Conservation (phyloP, 768 basidiomycete species). For the Russula virescens region DNA sequence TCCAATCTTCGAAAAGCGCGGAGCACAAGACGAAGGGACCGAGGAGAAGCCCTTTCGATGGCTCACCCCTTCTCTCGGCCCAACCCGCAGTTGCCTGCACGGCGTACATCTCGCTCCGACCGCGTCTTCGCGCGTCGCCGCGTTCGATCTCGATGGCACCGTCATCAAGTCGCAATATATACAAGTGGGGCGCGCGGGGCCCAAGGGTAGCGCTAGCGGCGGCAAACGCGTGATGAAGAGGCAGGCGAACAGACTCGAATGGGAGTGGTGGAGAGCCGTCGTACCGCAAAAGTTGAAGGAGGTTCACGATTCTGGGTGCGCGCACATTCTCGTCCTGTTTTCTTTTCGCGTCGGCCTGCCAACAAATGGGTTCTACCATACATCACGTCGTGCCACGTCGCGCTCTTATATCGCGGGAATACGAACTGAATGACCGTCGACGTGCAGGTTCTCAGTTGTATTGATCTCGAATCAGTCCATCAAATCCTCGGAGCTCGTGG, state of each 20-base stretch:
- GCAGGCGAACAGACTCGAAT: constrained; percentile 40
- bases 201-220: constrained; percentile 20
- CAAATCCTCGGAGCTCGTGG: constrained; percentile 40
- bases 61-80: constrained; percentile 31
- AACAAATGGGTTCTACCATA: too few relatives aligned
- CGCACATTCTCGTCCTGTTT: neutral
- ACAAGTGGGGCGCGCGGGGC: constrained; percentile 35
- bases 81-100: constrained; percentile 34
- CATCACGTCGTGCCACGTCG: neutral
- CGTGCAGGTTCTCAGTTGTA: constrained; percentile 58
- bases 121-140: constrained; percentile 54
- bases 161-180: constrained; percentile 47
- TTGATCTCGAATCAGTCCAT: constrained; percentile 79
- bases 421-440: neutral
- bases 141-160: constrained; percentile 86
- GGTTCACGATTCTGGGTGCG: constrained; percentile 56
- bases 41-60: constrained; percentile 28
- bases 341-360: too few relatives aligned
- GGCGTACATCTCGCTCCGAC: constrained; percentile 37
- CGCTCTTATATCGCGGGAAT: neutral
- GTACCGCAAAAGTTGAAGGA: constrained; percentile 62
- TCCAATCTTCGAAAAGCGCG: constrained; percentile 28
- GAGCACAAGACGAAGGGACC: constrained; percentile 1
- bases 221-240: constrained; percentile 27
- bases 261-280: constrained; percentile 68